Conservation (phyloP, 2,329 filamentous ascomycete genomes). For the Rhexocercosporidium sp. region DNA sequence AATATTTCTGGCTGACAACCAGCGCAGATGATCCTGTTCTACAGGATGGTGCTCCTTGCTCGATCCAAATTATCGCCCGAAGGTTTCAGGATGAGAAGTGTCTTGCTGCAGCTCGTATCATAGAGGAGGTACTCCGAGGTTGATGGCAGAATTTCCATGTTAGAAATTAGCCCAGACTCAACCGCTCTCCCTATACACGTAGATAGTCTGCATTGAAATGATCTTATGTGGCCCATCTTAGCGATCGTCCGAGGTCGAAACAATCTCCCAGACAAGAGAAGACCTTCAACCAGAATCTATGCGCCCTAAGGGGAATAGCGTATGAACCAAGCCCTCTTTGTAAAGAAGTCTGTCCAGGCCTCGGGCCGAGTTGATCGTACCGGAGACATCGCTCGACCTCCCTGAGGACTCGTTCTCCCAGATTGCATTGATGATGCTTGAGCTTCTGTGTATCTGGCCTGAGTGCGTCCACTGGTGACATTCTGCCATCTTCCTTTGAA, state of each 20-base stretch:
- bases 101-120: constrained; percentile 7
- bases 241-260: neutral
- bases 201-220: neutral
- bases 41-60: constrained; percentile 5
- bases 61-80: neutral
- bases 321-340: neutral
- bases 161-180: neutral
- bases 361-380: neutral
- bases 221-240: neutral
- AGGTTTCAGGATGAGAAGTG: constrained; percentile 6
- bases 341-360: neutral
- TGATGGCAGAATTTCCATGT: neutral
- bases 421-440: neutral
- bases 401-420: neutral
- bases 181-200: no score
- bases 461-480: constrained; percentile 2
- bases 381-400: no score
- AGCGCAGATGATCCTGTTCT: constrained; percentile 1
- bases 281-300: neutral
- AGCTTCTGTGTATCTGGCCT: neutral
- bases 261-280: neutral
- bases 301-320: neutral
- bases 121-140: neutral
- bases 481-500: neutral
- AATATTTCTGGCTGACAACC: neutral